Evolutionary conservation across 345 rosid species (phyloP).

Genomic region (Eucalyptus lansdowneana): DNA sequence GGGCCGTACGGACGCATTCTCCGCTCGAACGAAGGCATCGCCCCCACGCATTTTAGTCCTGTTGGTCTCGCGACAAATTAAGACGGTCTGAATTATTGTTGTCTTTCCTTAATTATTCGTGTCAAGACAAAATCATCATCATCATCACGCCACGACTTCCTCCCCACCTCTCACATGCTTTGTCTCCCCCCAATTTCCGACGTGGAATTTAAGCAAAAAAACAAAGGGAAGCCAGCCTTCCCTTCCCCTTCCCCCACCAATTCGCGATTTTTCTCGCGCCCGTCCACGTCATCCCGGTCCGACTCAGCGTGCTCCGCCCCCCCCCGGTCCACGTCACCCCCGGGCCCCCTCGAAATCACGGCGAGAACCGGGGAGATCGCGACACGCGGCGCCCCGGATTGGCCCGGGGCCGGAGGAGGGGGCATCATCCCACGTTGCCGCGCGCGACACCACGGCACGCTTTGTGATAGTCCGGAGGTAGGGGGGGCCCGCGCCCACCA

Average conservation of each 20-base stretch:
- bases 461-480: not conserved
- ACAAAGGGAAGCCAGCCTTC: not conserved
- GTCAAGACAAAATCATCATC: conserved; percentile 35
- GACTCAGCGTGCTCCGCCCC: not conserved
- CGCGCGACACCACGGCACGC: not conserved
- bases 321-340: not conserved
- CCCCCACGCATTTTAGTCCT: not conserved
- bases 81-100: not conserved
- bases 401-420: not conserved
- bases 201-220: not conserved
- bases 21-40: not conserved
- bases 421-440: not conserved
- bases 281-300: not conserved
- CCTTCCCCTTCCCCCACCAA: not conserved
- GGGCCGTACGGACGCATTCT: not conserved
- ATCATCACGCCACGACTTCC: conserved; percentile 8
- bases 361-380: not conserved
- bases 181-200: not conserved
- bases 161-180: conserved; percentile 17
- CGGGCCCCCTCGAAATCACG: not conserved
- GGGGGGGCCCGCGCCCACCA: conserved; percentile 3
- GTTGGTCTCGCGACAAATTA: not conserved
- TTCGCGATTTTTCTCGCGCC: not conserved
- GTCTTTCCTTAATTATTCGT: conserved; percentile 5
- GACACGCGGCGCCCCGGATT: not conserved